Percentiles rank a stretch among this genome's conserved stretches.
These are phyloP conservation scores for Emmonsiellopsis sp. DNA, from an alignment of 2,329 filamentous ascomycete species.

Conservation along the genomic window DNA sequence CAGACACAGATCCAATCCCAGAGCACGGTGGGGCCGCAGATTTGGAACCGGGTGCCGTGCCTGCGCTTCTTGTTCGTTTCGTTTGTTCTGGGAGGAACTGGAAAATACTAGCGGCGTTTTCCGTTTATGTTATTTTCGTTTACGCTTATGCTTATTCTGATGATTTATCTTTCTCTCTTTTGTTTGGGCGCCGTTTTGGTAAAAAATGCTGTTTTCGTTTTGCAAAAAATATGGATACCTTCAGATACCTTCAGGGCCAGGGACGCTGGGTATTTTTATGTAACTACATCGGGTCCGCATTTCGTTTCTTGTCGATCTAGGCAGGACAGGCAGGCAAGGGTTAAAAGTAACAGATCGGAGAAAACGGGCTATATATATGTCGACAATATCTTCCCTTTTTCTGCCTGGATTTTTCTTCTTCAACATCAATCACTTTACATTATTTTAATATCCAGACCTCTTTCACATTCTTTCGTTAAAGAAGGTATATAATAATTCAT, in stretches of 20 bases:
- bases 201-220: too few species aligned
- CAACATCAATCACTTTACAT: neutral
- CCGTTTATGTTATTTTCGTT: too few species aligned
- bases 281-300: neutral
- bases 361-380: constrained; percentile 2
- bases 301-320: neutral
- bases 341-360: neutral
- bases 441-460: neutral
- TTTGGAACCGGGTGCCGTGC: too few species aligned
- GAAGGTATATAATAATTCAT: constrained; percentile 1
- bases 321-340: neutral
- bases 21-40: too few species aligned
- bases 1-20: too few species aligned
- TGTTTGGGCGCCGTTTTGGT: too few species aligned
- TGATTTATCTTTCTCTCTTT: too few species aligned
- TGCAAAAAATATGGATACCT: neutral
- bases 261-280: neutral
- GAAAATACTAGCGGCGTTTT: too few species aligned
- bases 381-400: neutral
- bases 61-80: too few species aligned
- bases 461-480: constrained; percentile 1
- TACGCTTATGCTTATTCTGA: too few species aligned
- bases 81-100: too few species aligned
- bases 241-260: neutral
- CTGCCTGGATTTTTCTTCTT: neutral